A percentile compares a stretch with the other conserved stretches of the same genome.
Conservation (phyloP, 495 filamentous ascomycete species). For the Cudoniella acicularis region DNA sequence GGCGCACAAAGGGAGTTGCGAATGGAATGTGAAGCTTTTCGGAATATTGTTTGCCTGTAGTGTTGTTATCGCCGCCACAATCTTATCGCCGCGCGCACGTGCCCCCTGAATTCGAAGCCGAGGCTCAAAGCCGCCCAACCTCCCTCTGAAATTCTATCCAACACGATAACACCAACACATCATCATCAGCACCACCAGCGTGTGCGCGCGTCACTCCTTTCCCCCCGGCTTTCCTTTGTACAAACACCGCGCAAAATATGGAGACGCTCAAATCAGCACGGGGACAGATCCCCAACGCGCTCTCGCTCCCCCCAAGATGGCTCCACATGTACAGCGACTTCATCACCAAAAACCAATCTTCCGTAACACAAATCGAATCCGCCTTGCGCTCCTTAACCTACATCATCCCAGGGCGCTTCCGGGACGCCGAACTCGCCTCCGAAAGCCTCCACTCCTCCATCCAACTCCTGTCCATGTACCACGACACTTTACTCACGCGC, state of each 20-base stretch:
- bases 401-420: constrained; percentile 91
- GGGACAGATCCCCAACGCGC: constrained; percentile 8
- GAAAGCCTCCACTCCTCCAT: constrained; percentile 88
- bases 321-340: constrained; percentile 81
- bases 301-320: constrained; percentile 67
- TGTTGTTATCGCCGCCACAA: constrained; percentile 3
- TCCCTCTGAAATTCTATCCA: no score
- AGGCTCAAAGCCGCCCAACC: no score
- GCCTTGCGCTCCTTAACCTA: constrained; percentile 88
- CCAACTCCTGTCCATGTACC: constrained; percentile 88
- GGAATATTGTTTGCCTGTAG: neutral
- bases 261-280: constrained; percentile 13
- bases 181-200: no score
- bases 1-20: neutral
- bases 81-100: neutral
- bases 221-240: constrained; percentile 1
- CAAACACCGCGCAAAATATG: no score
- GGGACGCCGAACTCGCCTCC: constrained; percentile 89
- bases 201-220: neutral
- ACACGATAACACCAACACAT: neutral
- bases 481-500: constrained; percentile 81
- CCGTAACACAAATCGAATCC: constrained; percentile 90
- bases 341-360: constrained; percentile 88
- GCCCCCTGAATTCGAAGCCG: neutral
- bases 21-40: neutral